These are phyloP conservation scores for Jackrogersella minutella DNA, from an alignment of 495 filamentous ascomycete species.

Conservation along the genomic window DNA sequence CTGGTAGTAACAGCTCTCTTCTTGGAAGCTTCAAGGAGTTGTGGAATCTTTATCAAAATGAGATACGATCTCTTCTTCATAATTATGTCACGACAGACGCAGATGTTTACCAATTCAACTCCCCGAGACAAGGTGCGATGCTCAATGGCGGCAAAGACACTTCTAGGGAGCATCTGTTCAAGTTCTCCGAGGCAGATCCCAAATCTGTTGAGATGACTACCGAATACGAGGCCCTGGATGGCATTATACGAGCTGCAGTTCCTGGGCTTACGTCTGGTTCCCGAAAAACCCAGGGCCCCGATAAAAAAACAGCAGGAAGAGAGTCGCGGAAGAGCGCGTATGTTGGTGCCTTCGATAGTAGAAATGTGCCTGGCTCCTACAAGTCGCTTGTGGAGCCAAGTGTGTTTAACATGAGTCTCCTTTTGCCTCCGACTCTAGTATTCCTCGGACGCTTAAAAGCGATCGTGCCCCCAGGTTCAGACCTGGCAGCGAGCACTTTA, in stretches of 20 bases:
- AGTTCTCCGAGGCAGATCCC: constrained; percentile 81
- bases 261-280: constrained; percentile 89
- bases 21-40: constrained; percentile 87
- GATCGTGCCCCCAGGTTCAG: constrained; percentile 84
- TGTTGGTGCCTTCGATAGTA: constrained; percentile 66
- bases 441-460: constrained; percentile 92
- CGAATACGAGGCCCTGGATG: constrained; percentile 89
- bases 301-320: constrained; percentile 53
- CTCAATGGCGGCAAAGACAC: constrained; percentile 63
- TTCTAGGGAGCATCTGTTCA: constrained; percentile 86
- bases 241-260: constrained; percentile 87
- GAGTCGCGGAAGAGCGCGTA: constrained; percentile 54
- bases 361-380: constrained; percentile 70
- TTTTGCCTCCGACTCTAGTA: constrained; percentile 90
- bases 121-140: constrained; percentile 50
- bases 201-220: constrained; percentile 76
- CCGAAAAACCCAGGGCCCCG: constrained; percentile 60
- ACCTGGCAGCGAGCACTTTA: constrained; percentile 84
- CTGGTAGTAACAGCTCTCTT: constrained; percentile 64
- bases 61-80: constrained; percentile 92
- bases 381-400: constrained; percentile 85
- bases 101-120: constrained; percentile 66
- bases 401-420: constrained; percentile 95
- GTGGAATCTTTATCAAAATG: constrained; percentile 80
- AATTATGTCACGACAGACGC: constrained; percentile 97